Evolutionary conservation across 331 rosid genomes (phyloP).

Genomic region (Quercus tomentella): DNA sequence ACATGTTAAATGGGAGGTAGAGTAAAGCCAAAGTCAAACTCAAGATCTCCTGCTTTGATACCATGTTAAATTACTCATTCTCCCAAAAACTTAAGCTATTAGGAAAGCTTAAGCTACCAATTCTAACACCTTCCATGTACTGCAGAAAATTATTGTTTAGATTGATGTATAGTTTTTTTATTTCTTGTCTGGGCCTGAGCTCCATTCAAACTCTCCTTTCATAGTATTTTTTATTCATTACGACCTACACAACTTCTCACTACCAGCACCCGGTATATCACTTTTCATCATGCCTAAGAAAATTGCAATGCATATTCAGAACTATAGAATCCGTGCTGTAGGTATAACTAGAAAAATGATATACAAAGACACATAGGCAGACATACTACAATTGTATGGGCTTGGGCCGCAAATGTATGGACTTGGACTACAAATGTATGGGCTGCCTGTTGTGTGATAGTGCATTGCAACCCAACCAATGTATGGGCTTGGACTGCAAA

Average conservation of each 20-base stretch:
- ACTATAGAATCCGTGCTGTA: background rate
- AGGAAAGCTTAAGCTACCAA: too few relatives aligned
- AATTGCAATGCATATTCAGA: background rate
- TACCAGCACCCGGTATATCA: background rate
- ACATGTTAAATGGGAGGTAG: too few relatives aligned
- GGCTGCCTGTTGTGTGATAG: background rate
- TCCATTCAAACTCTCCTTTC: too few relatives aligned
- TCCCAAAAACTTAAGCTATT: too few relatives aligned
- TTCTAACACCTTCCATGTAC: too few relatives aligned
- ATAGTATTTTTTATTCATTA: background rate
- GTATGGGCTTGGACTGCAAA: background rate
- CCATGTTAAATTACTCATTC: too few relatives aligned
- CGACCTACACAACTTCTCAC: background rate
- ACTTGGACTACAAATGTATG: too few relatives aligned
- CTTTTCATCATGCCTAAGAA: background rate
- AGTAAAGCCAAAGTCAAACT: too few relatives aligned
- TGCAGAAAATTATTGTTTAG: too few relatives aligned
- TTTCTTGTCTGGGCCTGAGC: too few relatives aligned
- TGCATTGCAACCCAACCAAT: background rate
- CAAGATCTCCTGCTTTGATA: too few relatives aligned
- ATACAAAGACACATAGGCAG: background rate
- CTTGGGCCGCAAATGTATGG: background rate
- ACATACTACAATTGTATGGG: background rate
- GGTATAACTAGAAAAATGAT: background rate
- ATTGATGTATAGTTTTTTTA: too few relatives aligned